Conservation (phyloP, 805 yeast species). For the Ogataea siamensis region DNA sequence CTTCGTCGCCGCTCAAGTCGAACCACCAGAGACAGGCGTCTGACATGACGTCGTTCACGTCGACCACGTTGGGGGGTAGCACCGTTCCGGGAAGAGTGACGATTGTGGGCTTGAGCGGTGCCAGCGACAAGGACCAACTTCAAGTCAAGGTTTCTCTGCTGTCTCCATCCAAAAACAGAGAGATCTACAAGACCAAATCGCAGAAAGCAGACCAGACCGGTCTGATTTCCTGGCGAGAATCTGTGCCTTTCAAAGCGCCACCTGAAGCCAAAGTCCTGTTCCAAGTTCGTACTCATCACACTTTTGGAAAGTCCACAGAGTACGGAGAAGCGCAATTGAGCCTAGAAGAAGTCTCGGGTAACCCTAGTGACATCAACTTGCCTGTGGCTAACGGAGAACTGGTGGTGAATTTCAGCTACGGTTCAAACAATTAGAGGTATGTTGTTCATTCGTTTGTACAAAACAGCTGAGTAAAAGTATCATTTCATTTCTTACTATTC, state of each 20-base stretch:
- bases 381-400: conserved; percentile 38
- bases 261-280: conserved; percentile 59
- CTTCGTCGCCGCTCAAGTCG: conserved; percentile 14
- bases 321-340: conserved; percentile 57
- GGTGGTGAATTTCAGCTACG: conserved; percentile 41
- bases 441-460: not conserved
- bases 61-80: conserved; percentile 36
- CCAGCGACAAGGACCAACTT: conserved; percentile 25
- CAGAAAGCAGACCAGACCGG: conserved; percentile 49
- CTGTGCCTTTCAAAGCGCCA: conserved; percentile 63
- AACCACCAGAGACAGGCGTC: conserved; percentile 23
- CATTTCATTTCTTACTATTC: not conserved
- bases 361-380: conserved; percentile 40
- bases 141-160: conserved; percentile 54
- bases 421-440: conserved; percentile 8
- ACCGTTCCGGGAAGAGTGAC: conserved; percentile 54
- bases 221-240: conserved; percentile 56
- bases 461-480: not conserved
- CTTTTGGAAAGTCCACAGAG: conserved; percentile 67
- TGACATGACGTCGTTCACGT: conserved; percentile 37
- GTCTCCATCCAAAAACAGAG: conserved; percentile 45
- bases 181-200: conserved; percentile 62
- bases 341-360: conserved; percentile 49
- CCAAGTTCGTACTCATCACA: conserved; percentile 62
- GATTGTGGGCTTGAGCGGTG: conserved; percentile 38